A percentile compares a stretch with the other conserved stretches of the same genome.
These are phyloP conservation scores for Calocybe gambosa DNA, from an alignment of 1,284 basidiomycete genomes.

Conservation along the genomic window DNA sequence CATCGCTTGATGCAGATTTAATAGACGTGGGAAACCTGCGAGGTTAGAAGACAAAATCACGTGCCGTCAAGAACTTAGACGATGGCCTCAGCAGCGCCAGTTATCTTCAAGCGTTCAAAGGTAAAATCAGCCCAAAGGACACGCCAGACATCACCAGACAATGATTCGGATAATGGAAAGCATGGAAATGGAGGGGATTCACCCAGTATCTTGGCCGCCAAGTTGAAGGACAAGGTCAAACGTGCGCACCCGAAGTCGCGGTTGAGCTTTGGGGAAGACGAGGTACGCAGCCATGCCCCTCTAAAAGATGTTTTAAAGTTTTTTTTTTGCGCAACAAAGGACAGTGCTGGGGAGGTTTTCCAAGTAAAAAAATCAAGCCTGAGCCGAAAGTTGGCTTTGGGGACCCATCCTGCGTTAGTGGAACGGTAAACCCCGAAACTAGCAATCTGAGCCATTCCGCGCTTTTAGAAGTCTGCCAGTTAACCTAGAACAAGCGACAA, in stretches of 20 bases:
- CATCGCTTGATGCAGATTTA: slow-evolving; percentile 23
- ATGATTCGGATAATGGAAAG: slow-evolving; percentile 22
- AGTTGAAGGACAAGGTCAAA: slow-evolving; percentile 63
- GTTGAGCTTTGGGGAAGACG: slow-evolving; percentile 84
- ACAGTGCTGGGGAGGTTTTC: slow-evolving; percentile 56
- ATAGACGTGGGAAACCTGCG: slow-evolving; percentile 44
- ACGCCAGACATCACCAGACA: slow-evolving; percentile 37
- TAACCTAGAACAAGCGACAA: slow-evolving; percentile 47
- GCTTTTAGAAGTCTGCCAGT: slow-evolving; percentile 27
- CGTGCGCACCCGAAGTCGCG: slow-evolving; percentile 57
- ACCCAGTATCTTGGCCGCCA: slow-evolving; percentile 53
- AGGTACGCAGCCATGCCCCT: slow-evolving; percentile 41
- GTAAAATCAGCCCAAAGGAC: slow-evolving; percentile 47
- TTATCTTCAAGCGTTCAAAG: slow-evolving; percentile 50
- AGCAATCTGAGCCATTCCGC: slow-evolving; percentile 3
- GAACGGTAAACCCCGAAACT: slow-evolving; percentile 9
- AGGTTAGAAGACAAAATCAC: slow-evolving; percentile 25
- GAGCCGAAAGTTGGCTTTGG: slow-evolving; percentile 57
- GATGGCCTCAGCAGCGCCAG: slow-evolving; percentile 27
- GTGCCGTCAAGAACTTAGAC: slow-evolving; percentile 16
- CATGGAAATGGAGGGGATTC: slow-evolving; percentile 30
- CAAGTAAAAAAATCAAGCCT: slow-evolving; percentile 73
- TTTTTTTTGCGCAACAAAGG: slow-evolving; percentile 33
- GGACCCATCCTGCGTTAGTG: slow-evolving; percentile 44
- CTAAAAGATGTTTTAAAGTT: slow-evolving; percentile 17